phyloP scores from a whole-genome alignment of 2,329 filamentous ascomycete species.

The Leptographium galeiforme region DNA sequence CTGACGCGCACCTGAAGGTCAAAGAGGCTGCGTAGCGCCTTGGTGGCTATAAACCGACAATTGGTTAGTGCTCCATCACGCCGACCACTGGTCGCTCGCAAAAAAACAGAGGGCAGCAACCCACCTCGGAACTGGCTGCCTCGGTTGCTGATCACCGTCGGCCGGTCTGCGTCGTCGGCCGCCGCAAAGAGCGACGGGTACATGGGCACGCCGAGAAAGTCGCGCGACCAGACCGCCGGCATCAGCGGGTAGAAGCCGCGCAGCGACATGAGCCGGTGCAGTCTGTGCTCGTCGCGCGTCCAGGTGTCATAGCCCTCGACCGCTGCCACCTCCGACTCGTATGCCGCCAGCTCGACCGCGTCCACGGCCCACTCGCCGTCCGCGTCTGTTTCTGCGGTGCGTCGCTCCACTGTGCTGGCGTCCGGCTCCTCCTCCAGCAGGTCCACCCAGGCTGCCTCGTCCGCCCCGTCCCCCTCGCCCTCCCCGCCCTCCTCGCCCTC shows the following conservation, averaged over 20 bases:
- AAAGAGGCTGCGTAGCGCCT: constrained; percentile 21
- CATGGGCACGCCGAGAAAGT: constrained; percentile 20
- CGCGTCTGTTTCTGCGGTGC: constrained; percentile 10
- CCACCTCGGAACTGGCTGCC: constrained; percentile 17
- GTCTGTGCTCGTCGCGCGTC: constrained; percentile 18
- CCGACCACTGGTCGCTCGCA: too few relatives aligned
- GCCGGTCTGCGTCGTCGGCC: constrained; percentile 8
- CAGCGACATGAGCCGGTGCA: constrained; percentile 21
- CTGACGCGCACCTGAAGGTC: constrained; percentile 19
- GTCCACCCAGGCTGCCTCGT: constrained; percentile 1
- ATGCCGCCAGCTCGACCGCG: constrained; percentile 9
- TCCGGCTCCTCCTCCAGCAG: constrained; percentile 4
- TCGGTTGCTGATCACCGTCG: constrained; percentile 15
- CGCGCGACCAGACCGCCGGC: constrained; percentile 18
- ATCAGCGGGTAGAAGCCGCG: constrained; percentile 22
- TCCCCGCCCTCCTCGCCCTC: neutral
- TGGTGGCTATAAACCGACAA: too few relatives aligned
- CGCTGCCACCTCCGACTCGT: constrained; percentile 6
- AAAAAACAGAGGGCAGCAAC: too few relatives aligned
- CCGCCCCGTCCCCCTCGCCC: constrained; percentile 1
- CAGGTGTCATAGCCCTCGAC: constrained; percentile 14
- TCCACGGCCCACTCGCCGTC: constrained; percentile 11
- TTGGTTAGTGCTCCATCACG: too few relatives aligned
- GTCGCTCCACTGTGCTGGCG: neutral
- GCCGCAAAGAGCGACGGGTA: constrained; percentile 19